Percentiles rank a stretch among this genome's conserved stretches.
phyloP scores from a whole-genome alignment of 2,329 filamentous ascomycete genomes.

The Colletotrichum tropicicola region DNA sequence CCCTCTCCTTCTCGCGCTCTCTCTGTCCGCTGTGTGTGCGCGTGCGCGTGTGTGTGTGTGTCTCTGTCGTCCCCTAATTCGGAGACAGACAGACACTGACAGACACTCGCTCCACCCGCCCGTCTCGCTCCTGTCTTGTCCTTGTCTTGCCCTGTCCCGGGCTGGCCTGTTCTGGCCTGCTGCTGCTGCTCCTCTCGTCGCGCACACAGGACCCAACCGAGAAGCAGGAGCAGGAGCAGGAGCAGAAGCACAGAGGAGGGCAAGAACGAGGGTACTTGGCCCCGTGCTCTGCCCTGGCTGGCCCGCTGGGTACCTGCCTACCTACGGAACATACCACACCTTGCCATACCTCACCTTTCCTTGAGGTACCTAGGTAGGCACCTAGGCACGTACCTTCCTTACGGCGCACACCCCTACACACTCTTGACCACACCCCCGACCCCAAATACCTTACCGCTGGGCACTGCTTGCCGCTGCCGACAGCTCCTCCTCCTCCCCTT shows the following conservation, averaged over 20 bases:
- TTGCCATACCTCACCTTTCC: not conserved
- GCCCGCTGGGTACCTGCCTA: not conserved
- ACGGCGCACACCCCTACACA: not conserved
- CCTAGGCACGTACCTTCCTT: not conserved
- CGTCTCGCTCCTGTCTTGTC: not conserved
- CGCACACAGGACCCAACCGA: no score
- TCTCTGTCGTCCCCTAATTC: no score
- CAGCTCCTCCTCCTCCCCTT: constrained; percentile 7
- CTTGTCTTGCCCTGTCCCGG: not conserved
- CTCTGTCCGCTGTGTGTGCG: no score
- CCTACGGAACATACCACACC: not conserved
- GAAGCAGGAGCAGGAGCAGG: no score
- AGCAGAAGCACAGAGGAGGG: no score
- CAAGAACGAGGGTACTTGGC: no score
- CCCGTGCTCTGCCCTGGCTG: no score
- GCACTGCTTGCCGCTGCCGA: constrained; percentile 18
- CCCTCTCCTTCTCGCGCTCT: no score
- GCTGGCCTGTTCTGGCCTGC: no score
- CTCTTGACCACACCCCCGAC: not conserved
- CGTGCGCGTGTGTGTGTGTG: no score
- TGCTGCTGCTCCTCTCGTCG: no score
- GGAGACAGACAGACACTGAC: not conserved
- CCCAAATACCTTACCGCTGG: not conserved
- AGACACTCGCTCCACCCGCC: not conserved
- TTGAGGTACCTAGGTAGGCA: not conserved